Evolutionary conservation across 1,284 basidiomycete genomes (phyloP).

Genomic region (Ustilago lituana): DNA sequence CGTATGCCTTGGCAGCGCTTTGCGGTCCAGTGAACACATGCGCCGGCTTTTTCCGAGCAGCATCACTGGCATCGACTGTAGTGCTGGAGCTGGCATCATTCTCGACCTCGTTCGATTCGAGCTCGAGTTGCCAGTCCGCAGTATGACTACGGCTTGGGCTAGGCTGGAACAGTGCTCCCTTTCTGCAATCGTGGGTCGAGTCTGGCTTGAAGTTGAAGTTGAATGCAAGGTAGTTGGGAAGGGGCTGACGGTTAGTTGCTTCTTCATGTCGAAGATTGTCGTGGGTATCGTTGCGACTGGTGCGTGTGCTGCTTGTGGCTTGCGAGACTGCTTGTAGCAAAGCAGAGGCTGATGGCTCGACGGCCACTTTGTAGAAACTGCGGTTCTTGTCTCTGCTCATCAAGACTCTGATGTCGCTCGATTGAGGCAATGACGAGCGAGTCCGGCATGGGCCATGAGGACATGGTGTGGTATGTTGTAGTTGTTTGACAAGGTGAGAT

Average conservation of each 20-base stretch:
- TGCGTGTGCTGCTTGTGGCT: neutral
- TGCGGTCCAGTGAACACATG: conserved; percentile 43
- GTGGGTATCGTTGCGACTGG: neutral
- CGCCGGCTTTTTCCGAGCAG: conserved; percentile 6
- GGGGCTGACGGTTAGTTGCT: neutral
- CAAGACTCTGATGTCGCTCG: too few species aligned
- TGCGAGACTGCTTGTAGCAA: conserved; percentile 10
- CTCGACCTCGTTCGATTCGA: conserved; percentile 20
- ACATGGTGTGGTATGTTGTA: neutral
- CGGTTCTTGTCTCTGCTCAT: conserved; percentile 20
- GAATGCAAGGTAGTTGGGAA: conserved; percentile 26
- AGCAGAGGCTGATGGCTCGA: conserved; percentile 24
- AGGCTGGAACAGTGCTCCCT: conserved; percentile 28
- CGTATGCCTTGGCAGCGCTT: conserved; percentile 21
- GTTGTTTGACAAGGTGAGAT: neutral
- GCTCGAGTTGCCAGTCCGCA: conserved; percentile 42
- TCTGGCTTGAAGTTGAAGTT: conserved; percentile 53
- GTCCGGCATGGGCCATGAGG: too few species aligned
- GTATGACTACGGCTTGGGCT: conserved; percentile 3
- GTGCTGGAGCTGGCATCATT: neutral
- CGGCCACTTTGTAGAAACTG: conserved; percentile 17
- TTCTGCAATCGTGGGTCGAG: conserved; percentile 29
- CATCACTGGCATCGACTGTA: neutral
- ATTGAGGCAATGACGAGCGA: too few species aligned
- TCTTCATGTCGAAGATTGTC: neutral